A percentile compares a stretch with the other conserved stretches of the same genome.
Evolutionary conservation across 1,284 basidiomycete genomes (phyloP).

Genomic region (Leccinum huronense): DNA sequence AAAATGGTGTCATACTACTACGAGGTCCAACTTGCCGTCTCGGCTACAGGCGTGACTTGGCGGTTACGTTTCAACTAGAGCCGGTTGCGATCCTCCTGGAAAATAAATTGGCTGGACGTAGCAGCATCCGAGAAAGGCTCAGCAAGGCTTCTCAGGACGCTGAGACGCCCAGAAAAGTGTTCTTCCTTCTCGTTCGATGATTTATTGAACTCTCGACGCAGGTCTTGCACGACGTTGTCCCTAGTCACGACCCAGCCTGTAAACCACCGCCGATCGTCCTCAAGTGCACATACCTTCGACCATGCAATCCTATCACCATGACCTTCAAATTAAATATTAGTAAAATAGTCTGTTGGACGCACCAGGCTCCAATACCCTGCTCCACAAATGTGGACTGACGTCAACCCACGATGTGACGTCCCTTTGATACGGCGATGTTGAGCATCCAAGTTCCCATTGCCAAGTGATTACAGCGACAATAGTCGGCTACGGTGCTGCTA

Average conservation of each 20-base stretch:
- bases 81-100: not conserved
- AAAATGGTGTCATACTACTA: constrained; percentile 20
- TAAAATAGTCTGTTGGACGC: not conserved
- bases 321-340: not conserved
- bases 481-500: not conserved
- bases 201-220: not conserved
- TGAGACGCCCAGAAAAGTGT: not conserved
- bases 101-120: not conserved
- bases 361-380: not conserved
- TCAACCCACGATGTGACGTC: not conserved
- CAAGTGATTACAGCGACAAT: no score
- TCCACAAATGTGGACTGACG: not conserved
- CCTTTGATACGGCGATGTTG: not conserved
- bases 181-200: not conserved
- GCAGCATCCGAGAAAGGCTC: no score
- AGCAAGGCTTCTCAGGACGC: not conserved
- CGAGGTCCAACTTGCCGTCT: constrained; percentile 14
- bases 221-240: no score
- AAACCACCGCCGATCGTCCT: no score
- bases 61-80: not conserved
- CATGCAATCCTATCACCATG: not conserved
- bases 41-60: constrained; percentile 15
- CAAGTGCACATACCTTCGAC: no score
- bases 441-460: not conserved
- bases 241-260: not conserved